These are phyloP conservation scores for carrot (Daucus carota) DNA, from an alignment of 129 eudicot species.

Conservation along the genomic window DH1_v3.0 NC_030381.2:45694501-45695000, in stretches of 20 bases:
- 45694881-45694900: not conserved
- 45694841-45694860: too few species aligned
- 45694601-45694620: not conserved
- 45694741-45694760: not conserved
- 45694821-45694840: not conserved
- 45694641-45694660: too few species aligned
- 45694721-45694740: not conserved
- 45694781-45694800: not conserved
- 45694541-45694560: not conserved
- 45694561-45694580: too few species aligned
- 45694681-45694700: not conserved
- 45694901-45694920: not conserved
- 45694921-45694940: not conserved
- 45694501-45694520: not conserved
- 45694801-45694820: not conserved
- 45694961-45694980: not conserved
- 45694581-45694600: too few species aligned
- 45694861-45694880: not conserved
- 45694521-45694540: not conserved
- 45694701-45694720: too few species aligned
- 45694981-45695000: slow-evolving; percentile 68
- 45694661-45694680: not conserved
- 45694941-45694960: not conserved
- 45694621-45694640: too few species aligned
- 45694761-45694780: not conserved